These are phyloP conservation scores for Phellinidium pouzarii DNA, from an alignment of 1,284 basidiomycete genomes.

Conservation along the genomic window DNA sequence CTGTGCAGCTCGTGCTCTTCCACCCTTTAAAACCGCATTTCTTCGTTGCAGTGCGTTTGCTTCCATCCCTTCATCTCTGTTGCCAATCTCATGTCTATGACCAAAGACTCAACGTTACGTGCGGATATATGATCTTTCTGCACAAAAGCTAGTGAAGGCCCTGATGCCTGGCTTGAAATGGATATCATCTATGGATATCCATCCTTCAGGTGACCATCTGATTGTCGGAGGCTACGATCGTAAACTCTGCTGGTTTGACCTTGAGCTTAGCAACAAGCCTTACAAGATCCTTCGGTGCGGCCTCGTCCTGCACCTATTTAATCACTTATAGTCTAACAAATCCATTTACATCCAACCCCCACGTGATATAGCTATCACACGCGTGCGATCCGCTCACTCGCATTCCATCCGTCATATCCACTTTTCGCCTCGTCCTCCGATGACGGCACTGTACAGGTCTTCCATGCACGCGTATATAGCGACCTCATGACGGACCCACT, in stretches of 20 bases:
- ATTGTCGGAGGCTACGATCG: slow-evolving; percentile 97
- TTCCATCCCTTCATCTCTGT: neutral
- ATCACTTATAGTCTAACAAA: no score
- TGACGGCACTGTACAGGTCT: slow-evolving; percentile 94
- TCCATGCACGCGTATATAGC: slow-evolving; percentile 91
- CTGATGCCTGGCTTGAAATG: slow-evolving; percentile 90
- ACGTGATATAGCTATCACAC: slow-evolving; percentile 74
- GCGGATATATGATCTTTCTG: slow-evolving; percentile 90
- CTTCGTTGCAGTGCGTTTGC: slow-evolving; percentile 82
- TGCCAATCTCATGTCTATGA: neutral
- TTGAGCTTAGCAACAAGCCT: slow-evolving; percentile 92
- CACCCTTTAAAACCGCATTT: slow-evolving; percentile 93
- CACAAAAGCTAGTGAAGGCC: slow-evolving; percentile 90
- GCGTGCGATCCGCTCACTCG: slow-evolving; percentile 84
- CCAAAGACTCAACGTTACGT: slow-evolving; percentile 92
- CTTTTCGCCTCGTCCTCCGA: slow-evolving; percentile 95
- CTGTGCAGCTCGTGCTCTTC: slow-evolving; percentile 89
- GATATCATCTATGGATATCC: slow-evolving; percentile 96
- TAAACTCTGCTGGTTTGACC: slow-evolving; percentile 97
- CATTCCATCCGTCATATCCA: slow-evolving; percentile 92
- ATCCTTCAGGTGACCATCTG: slow-evolving; percentile 92
- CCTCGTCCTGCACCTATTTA: neutral
- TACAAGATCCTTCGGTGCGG: slow-evolving; percentile 87
- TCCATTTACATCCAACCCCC: no score
- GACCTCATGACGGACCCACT: slow-evolving; percentile 94